Conservation (phyloP, 768 basidiomycete species). For the Inosperma sp. region DNA sequence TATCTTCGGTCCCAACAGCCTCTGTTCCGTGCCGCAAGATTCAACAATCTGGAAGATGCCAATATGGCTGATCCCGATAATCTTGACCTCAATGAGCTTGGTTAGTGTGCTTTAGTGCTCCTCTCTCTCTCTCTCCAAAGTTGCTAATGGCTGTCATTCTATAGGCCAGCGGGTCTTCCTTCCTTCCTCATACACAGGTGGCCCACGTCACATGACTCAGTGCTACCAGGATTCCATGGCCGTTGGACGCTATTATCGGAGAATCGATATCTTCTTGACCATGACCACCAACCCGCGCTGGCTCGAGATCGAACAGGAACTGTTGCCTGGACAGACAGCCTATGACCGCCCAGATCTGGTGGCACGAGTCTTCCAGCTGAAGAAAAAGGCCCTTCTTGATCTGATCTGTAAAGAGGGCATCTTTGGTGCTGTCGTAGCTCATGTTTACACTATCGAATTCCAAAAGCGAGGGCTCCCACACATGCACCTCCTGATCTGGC, state of each 20-base stretch:
- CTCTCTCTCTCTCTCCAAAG: no score
- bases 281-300: conserved; percentile 49
- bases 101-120: conserved; percentile 30
- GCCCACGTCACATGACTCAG: conserved; percentile 40
- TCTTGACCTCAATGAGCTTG: conserved; percentile 28
- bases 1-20: conserved; percentile 32
- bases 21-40: conserved; percentile 29
- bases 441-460: conserved; percentile 46
- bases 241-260: conserved; percentile 32
- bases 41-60: conserved; percentile 26
- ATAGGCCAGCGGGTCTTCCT: conserved; percentile 35
- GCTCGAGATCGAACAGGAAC: conserved; percentile 38
- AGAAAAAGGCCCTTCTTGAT: conserved; percentile 34
- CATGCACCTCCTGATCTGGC: conserved; percentile 44
- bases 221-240: conserved; percentile 44
- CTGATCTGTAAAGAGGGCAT: conserved; percentile 32
- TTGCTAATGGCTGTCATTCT: no score
- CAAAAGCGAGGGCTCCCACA: conserved; percentile 51
- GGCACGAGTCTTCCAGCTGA: conserved; percentile 39
- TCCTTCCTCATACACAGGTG: conserved; percentile 37
- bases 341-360: conserved; percentile 47
- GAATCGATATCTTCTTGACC: conserved; percentile 45
- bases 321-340: conserved; percentile 36
- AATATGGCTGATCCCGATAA: conserved; percentile 14
- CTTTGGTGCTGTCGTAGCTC: conserved; percentile 37